Percentiles rank a stretch among this genome's conserved stretches.
Conservation (phyloP, 768 basidiomycete species). For the Psilocybe tampanensis region DNA sequence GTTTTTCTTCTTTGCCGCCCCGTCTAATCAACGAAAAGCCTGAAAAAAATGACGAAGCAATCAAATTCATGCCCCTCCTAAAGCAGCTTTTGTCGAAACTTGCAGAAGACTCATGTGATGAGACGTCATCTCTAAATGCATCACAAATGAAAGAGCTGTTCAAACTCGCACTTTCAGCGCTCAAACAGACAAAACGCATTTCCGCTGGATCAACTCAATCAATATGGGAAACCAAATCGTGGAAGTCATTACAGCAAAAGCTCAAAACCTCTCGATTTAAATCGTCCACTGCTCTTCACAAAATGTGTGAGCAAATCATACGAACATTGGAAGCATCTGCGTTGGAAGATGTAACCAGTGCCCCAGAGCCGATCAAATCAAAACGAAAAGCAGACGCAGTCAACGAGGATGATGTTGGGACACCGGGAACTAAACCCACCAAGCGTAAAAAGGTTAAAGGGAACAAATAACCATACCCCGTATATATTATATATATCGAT, state of each 20-base stretch:
- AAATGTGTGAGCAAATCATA: constrained; percentile 66
- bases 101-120: constrained; percentile 50
- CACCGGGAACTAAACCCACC: constrained; percentile 17
- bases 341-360: constrained; percentile 12
- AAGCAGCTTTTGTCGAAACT: constrained; percentile 50
- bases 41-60: constrained; percentile 37
- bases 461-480: constrained; percentile 21
- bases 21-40: constrained; percentile 22
- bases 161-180: constrained; percentile 64
- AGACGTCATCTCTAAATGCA: constrained; percentile 49
- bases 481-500: constrained; percentile 1
- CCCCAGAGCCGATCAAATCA: constrained; percentile 21
- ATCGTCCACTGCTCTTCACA: constrained; percentile 59
- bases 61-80: constrained; percentile 52
- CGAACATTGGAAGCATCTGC: constrained; percentile 21
- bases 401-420: constrained; percentile 7
- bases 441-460: constrained; percentile 49
- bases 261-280: constrained; percentile 65
- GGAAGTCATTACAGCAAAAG: constrained; percentile 50
- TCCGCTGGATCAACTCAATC: constrained; percentile 30
- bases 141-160: constrained; percentile 79
- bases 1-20: neutral
- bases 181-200: constrained; percentile 66
- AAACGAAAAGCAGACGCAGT: constrained; percentile 37
- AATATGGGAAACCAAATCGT: constrained; percentile 63